phyloP scores from a whole-genome alignment of 331 rosid species.

The Rosa hybrid region DNA sequence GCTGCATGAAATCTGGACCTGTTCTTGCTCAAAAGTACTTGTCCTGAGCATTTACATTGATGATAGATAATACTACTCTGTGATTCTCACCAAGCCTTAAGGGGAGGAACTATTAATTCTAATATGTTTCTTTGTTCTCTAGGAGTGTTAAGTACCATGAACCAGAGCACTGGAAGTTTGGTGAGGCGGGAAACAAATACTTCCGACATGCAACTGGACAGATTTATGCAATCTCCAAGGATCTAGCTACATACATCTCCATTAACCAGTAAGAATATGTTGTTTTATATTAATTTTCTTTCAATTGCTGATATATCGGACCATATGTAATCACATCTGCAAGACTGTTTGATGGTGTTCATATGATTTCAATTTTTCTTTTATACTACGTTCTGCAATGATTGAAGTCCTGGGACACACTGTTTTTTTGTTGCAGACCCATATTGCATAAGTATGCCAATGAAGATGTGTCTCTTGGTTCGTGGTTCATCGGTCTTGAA shows the following conservation, averaged over 20 bases:
- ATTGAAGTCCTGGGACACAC: constrained; percentile 14
- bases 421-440: constrained; percentile 58
- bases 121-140: constrained; percentile 16
- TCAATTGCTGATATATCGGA: not conserved
- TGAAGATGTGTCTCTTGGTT: constrained; percentile 96
- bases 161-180: constrained; percentile 98
- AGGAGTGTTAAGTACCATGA: constrained; percentile 95
- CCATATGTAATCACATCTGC: not conserved
- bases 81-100: not conserved
- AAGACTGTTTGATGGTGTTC: not conserved
- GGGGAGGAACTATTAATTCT: constrained; percentile 23
- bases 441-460: constrained; percentile 91
- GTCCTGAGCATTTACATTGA: constrained; percentile 10
- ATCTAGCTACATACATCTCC: constrained; percentile 84
- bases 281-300: not conserved
- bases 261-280: constrained; percentile 69
- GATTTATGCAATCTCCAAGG: constrained; percentile 94
- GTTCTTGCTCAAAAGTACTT: constrained; percentile 84
- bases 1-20: constrained; percentile 99
- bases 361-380: constrained; percentile 4
- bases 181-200: constrained; percentile 97
- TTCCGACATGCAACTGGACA: constrained; percentile 98
- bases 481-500: constrained; percentile 98
- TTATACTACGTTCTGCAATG: not conserved
- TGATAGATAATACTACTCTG: constrained; percentile 12